Conservation (phyloP, 441 rosid genomes). For the Viola pubescens region DNA sequence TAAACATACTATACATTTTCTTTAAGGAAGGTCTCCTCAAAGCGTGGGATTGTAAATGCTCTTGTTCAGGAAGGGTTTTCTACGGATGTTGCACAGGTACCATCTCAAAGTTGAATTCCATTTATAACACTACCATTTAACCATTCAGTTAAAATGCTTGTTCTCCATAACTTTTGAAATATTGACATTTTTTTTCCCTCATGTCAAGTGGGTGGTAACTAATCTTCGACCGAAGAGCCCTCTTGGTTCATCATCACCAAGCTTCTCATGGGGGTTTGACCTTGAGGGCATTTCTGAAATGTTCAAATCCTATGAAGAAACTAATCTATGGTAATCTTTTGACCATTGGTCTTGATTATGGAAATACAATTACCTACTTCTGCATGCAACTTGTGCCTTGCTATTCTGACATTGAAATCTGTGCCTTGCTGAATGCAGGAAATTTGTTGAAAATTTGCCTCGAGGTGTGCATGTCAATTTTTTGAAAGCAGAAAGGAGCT, state of each 20-base stretch:
- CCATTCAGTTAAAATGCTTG: background rate
- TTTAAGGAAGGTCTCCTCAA: constrained; percentile 57
- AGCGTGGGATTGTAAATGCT: constrained; percentile 50
- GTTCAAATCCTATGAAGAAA: constrained; percentile 82
- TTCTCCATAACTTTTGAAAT: background rate
- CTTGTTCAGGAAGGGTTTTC: constrained; percentile 79
- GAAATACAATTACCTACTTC: background rate
- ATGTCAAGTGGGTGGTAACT: constrained; percentile 75
- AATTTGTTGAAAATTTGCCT: constrained; percentile 78
- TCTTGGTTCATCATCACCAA: constrained; percentile 33
- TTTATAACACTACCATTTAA: no score
- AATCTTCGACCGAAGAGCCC: constrained; percentile 49
- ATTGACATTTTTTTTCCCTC: constrained; percentile 9
- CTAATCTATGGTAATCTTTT: constrained; percentile 66
- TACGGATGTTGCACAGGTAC: constrained; percentile 78
- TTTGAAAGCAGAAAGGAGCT: constrained; percentile 92
- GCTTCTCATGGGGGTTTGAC: constrained; percentile 83
- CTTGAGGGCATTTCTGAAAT: constrained; percentile 72
- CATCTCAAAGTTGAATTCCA: background rate
- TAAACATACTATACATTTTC: constrained; percentile 13
- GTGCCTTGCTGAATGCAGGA: constrained; percentile 36
- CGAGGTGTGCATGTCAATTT: constrained; percentile 84
- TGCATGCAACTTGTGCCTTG: background rate
- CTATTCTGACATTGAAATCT: background rate
- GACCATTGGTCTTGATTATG: background rate